Conservation (phyloP, 129 eudicot species). For the Tanacetum coccineum region DNA sequence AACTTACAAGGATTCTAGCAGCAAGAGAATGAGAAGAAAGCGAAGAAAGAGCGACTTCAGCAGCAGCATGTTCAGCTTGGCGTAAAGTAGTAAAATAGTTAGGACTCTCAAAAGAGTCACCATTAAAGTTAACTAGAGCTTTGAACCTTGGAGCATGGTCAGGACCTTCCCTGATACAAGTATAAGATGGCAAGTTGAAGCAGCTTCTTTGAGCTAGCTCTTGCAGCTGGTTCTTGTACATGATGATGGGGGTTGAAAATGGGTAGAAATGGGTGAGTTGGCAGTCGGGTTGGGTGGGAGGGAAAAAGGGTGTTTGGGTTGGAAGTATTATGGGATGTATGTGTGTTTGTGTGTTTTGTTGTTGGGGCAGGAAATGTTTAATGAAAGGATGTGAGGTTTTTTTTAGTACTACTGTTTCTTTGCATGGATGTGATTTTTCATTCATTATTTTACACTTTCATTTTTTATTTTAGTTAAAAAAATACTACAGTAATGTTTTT, state of each 20-base stretch:
- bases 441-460: not conserved
- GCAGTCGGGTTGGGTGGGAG: not conserved
- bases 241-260: slow-evolving; percentile 6
- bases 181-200: slow-evolving; percentile 74
- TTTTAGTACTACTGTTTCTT: not conserved
- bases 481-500: no score
- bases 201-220: slow-evolving; percentile 93
- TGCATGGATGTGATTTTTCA: slow-evolving; percentile 34
- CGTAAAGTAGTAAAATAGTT: slow-evolving; percentile 69
- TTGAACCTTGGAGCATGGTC: slow-evolving; percentile 90
- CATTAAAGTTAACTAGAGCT: slow-evolving; percentile 65
- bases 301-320: slow-evolving; percentile 7
- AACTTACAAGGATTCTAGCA: slow-evolving; percentile 59
- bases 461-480: not conserved
- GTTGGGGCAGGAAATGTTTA: slow-evolving; percentile 23
- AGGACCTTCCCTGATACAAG: slow-evolving; percentile 76
- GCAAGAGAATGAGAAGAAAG: slow-evolving; percentile 73
- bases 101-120: slow-evolving; percentile 66
- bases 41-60: slow-evolving; percentile 67
- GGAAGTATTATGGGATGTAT: no score
- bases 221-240: slow-evolving; percentile 90
- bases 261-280: slow-evolving; percentile 9
- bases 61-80: slow-evolving; percentile 81
- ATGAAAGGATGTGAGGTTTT: slow-evolving; percentile 15
- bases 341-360: not conserved